Evolutionary conservation across 495 filamentous ascomycete genomes (phyloP).

Genomic region (Aspergillus incahuasiensis): DNA sequence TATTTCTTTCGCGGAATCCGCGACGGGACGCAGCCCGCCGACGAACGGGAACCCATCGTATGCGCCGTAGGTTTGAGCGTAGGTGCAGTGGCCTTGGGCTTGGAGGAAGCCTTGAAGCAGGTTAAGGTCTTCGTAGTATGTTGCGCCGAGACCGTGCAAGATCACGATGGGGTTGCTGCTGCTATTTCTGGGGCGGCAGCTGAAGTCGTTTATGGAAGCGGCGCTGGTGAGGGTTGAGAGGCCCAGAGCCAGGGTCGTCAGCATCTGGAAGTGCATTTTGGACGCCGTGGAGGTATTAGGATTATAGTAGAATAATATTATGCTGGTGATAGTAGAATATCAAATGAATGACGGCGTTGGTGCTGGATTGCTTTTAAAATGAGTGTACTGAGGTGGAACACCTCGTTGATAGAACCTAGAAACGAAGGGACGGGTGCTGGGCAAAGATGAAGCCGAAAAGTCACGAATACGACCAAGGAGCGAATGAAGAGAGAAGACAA

Average conservation of each 20-base stretch:
- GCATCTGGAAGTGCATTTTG: slow-evolving; percentile 22
- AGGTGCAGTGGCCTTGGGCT: slow-evolving; percentile 48
- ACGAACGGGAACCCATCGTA: slow-evolving; percentile 43
- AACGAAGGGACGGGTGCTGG: background rate
- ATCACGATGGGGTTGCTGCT: slow-evolving; percentile 47
- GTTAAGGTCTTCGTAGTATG: slow-evolving; percentile 49
- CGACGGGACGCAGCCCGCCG: slow-evolving; percentile 43
- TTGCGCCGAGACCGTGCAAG: slow-evolving; percentile 51
- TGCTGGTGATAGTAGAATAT: background rate
- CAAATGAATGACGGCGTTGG: background rate
- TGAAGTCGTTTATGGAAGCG: slow-evolving; percentile 34
- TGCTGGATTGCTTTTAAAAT: too few species aligned
- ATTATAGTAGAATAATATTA: background rate
- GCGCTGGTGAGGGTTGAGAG: slow-evolving; percentile 14
- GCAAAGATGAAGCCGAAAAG: background rate
- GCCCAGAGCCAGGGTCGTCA: slow-evolving; percentile 10
- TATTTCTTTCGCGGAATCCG: slow-evolving; percentile 44
- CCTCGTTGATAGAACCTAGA: background rate
- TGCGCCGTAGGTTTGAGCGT: slow-evolving; percentile 48
- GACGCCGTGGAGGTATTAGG: background rate
- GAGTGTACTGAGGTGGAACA: too few species aligned
- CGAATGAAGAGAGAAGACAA: background rate
- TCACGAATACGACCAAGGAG: background rate
- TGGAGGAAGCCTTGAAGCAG: slow-evolving; percentile 49
- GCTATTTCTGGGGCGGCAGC: slow-evolving; percentile 32